Evolutionary conservation across 257 asterid genomes (phyloP).

Genomic region (Ocimum tenuiflorum): DNA sequence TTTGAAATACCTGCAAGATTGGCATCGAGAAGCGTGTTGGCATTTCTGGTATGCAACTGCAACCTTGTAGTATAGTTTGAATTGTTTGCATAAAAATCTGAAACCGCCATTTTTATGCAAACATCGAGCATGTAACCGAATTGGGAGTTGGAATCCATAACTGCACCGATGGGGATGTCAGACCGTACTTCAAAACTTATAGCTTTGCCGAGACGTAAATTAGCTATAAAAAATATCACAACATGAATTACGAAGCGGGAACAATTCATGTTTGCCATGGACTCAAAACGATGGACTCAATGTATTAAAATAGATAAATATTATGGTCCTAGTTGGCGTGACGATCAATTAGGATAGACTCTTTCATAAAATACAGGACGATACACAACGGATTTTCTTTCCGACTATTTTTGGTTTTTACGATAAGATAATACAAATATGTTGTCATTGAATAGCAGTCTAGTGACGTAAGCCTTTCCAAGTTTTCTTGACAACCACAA

Average conservation of each 20-base stretch:
- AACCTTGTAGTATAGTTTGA: slow-evolving; percentile 32
- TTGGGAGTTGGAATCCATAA: slow-evolving; percentile 38
- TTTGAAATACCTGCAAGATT: slow-evolving; percentile 36
- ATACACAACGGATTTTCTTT: too few species aligned
- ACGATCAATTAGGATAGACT: too few species aligned
- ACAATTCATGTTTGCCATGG: too few species aligned
- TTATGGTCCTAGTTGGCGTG: too few species aligned
- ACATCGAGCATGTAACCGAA: slow-evolving; percentile 37
- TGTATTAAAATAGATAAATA: too few species aligned
- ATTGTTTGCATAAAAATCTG: slow-evolving; percentile 33
- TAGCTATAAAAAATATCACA: background rate
- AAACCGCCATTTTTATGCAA: slow-evolving; percentile 41
- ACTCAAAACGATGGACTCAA: too few species aligned
- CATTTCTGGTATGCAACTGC: slow-evolving; percentile 26
- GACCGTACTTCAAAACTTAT: background rate
- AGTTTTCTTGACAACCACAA: too few species aligned
- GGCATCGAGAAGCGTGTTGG: slow-evolving; percentile 25
- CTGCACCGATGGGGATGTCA: slow-evolving; percentile 30
- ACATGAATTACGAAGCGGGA: background rate
- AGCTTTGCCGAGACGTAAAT: background rate
- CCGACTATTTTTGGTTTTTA: too few species aligned
- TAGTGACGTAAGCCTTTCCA: too few species aligned
- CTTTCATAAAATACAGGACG: too few species aligned
- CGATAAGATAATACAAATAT: too few species aligned
- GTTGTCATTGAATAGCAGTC: too few species aligned